Evolutionary conservation across 1,139 yeast genomes (phyloP), one percentile per base, ranked within the genome.

Genomic region (Kodamaea suecica): DNA sequence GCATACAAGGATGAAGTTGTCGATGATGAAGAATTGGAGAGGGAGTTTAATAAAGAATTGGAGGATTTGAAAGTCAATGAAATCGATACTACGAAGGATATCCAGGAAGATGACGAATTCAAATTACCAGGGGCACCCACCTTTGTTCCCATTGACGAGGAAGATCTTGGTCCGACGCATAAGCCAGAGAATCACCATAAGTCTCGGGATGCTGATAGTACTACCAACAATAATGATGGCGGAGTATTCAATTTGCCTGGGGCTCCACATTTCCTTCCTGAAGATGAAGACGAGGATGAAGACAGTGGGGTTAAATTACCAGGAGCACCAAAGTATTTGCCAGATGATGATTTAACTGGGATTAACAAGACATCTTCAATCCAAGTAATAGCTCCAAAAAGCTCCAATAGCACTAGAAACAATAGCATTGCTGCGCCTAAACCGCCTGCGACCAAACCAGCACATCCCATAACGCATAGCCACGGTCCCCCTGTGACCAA

Each of bases 241-340:
- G 31, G 29, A 9, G n/a, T 29, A 4, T 38, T 50, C n/a, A 37
- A 39, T 2, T 45, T 63, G 11, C 55, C 54, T 3, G 54, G 54
- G 0, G 52, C 50, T 3, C 55, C 55, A 12, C 45, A 42, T 12
- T 38, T 59, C 35, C 45, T 57, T 3, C 72, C 72, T 0, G 57
- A 53, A n/a, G 55, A 52, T 14, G 57, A 49, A 16, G 44, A 43
- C 7, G 57, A 49, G 15, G 44, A 43, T 7, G 53, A 40, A 17
- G 50, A 49, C 25, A 30, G 23, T 19, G 42, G 34, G 6, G 45
- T 66, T 13, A 57, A 53, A 38, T 52, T 68, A 25, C 74, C 74
- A 0, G 72, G 72, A 0, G 70, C 71, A 1, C 74, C 74, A 6
- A 63, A 54, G 38, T 65, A 62, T 42, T 52, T 66, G 24, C 73